Base-by-base conservation (phyloP, 2,329 filamentous ascomycete genomes). In the Botrytis squamosa region DNA sequence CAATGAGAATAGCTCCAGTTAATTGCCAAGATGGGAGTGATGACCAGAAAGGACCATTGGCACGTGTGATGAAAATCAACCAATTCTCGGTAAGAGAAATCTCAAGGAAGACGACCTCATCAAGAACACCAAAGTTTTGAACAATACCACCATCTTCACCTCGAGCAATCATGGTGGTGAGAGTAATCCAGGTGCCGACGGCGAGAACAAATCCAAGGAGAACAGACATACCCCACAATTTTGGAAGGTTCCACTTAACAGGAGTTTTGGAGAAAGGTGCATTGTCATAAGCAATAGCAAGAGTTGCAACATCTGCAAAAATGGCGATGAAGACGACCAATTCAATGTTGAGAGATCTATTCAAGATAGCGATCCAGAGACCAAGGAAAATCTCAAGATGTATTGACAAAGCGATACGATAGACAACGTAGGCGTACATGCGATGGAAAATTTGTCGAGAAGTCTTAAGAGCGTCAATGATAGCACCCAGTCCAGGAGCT, bases 391-490 rank as follows among this genome's bases (percentile, higher is more conserved):
- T 93, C 85, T 96, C 93, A 81, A 97, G 88, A 83, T 97, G 94
- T 77, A 97, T 90, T 25, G 94, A 97, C 80, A 97, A 86, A 67
- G 94, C 94, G 81, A 97, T 97, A 88, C 94, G 93, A 87, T 97
- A 97, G 80, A 97, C 92, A 78, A 97, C 93, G 86, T 97, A 97
- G 75, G 94, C 92, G 85, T 97, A 96, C 94, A 97, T 97, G 80
- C 94, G 93, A 86, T 97, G 94, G 88, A 97, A 97, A 83, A 97
- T 97, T 84, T 97, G 94, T 80, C 94, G 93, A 46, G 93, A 95
- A 78, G 93, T 97, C 87, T 97, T 97, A 79, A 97, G 88, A 75
- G 94, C 93, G 82, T 97, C 93, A 80, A 97, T 97, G 83, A 97
- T 97, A 76, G 94, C 93, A 84, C 93, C 94, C 76, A 97, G 90